Conservation (phyloP, 768 basidiomycete genomes). For the Naganishia kalamii region DNA sequence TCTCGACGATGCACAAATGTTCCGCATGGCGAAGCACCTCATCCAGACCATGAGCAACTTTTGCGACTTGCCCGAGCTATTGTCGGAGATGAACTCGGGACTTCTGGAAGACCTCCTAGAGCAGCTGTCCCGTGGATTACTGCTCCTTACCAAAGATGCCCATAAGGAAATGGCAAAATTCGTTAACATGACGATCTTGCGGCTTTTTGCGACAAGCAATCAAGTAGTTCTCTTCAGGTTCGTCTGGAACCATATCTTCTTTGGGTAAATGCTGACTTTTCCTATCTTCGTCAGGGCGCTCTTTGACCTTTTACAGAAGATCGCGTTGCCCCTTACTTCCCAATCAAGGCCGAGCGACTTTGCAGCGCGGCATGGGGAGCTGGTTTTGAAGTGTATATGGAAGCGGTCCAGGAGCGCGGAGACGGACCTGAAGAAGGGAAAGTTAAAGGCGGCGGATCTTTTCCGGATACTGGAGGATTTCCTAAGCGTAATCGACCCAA, state of each 20-base stretch:
- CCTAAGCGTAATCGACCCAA: conserved; percentile 83
- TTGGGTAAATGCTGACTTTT: not conserved
- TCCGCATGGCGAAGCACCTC: conserved; percentile 91
- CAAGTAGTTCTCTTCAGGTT: conserved; percentile 87
- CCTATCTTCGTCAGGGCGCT: conserved; percentile 55
- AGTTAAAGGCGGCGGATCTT: conserved; percentile 77
- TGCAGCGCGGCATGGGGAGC: conserved; percentile 83
- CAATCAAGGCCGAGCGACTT: conserved; percentile 60
- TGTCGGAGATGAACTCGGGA: conserved; percentile 77
- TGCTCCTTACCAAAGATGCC: conserved; percentile 58
- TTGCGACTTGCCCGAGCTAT: conserved; percentile 80
- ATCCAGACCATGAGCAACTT: conserved; percentile 94
- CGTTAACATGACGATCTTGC: conserved; percentile 96
- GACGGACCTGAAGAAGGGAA: conserved; percentile 72
- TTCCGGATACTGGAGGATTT: conserved; percentile 92
- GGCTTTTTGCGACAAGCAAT: conserved; percentile 81
- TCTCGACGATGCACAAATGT: conserved; percentile 67
- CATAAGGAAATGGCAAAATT: conserved; percentile 82
- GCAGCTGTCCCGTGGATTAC: conserved; percentile 79
- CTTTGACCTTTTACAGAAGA: conserved; percentile 72
- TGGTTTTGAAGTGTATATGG: conserved; percentile 95
- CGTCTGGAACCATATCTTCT: conserved; percentile 32
- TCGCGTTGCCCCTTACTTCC: conserved; percentile 51
- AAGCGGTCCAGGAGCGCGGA: conserved; percentile 92
- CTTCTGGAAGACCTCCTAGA: conserved; percentile 80